Conservation (phyloP, 2,329 filamentous ascomycete genomes). For the Tolypocladium capitatum region DNA sequence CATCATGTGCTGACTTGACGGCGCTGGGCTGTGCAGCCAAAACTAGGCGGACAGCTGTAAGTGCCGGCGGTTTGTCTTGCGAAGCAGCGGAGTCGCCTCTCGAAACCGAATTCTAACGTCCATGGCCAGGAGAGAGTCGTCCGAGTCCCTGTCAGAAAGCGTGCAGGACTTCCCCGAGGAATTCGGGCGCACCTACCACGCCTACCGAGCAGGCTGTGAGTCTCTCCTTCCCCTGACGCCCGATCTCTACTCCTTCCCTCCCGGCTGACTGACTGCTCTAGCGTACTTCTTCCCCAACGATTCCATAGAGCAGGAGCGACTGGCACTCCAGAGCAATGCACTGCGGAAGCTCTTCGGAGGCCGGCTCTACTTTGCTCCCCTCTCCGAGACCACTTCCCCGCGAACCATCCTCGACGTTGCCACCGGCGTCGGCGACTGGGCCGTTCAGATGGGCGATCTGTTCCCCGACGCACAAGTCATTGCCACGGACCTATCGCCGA, state of each 20-base stretch:
- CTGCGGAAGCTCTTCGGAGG: conserved; percentile 24
- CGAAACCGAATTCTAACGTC: background rate
- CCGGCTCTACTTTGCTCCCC: conserved; percentile 29
- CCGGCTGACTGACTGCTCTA: conserved; percentile 6
- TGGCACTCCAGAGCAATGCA: conserved; percentile 25
- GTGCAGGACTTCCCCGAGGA: conserved; percentile 27
- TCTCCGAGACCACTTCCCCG: conserved; percentile 21
- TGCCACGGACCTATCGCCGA: conserved; percentile 54
- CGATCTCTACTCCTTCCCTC: too few relatives aligned
- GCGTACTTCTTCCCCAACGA: conserved; percentile 36
- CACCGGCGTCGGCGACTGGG: conserved; percentile 43
- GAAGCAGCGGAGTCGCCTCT: background rate
- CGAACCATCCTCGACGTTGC: conserved; percentile 27
- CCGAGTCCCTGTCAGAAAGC: conserved; percentile 26
- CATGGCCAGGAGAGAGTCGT: conserved; percentile 8
- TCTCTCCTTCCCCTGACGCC: conserved; percentile 2
- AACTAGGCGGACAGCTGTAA: conserved; percentile 12
- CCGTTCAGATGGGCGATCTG: conserved; percentile 51
- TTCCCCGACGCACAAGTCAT: conserved; percentile 46
- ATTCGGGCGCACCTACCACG: conserved; percentile 34
- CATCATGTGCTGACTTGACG: conserved; percentile 7
- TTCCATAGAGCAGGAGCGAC: conserved; percentile 24
- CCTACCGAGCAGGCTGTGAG: conserved; percentile 33
- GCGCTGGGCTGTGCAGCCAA: conserved; percentile 6
- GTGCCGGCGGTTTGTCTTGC: conserved; percentile 1